phyloP scores from a whole-genome alignment of 192 early-diverging fungal genomes.

The Umbelopsis sp. region DNA sequence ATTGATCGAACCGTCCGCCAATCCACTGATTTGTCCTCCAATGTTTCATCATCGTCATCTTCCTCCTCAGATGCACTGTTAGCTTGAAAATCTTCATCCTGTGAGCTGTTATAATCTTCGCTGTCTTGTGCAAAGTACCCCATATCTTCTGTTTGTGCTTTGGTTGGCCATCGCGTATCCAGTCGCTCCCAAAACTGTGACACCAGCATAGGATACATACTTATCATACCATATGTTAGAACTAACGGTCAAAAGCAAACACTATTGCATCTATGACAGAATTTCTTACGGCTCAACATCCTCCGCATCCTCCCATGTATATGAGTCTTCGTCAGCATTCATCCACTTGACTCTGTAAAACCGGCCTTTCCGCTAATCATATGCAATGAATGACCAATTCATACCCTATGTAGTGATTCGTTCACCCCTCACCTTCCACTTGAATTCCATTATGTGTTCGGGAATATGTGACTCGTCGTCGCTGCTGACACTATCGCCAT shows the following conservation, averaged over 20 bases:
- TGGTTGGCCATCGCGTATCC: neutral
- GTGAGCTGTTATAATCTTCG: neutral
- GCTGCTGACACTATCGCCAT: neutral
- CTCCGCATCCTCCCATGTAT: conserved; percentile 13
- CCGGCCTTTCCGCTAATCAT: neutral
- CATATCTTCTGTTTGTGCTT: neutral
- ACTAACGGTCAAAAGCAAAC: too few relatives aligned
- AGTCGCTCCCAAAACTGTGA: neutral
- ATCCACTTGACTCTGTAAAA: conserved; percentile 1
- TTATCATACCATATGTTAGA: neutral
- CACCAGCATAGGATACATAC: conserved; percentile 1
- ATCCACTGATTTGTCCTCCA: neutral
- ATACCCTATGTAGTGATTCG: neutral
- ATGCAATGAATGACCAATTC: neutral
- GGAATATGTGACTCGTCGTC: neutral
- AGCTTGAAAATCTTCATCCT: neutral
- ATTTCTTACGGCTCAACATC: conserved; percentile 10
- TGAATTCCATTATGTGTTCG: conserved; percentile 3
- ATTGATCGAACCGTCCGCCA: neutral
- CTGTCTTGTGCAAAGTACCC: neutral
- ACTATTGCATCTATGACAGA: too few relatives aligned
- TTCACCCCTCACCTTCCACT: conserved; percentile 5
- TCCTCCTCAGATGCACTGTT: neutral
- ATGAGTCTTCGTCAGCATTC: neutral
- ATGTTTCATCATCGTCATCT: neutral